Conservation (phyloP, 2,329 filamentous ascomycete species). For the Botrytis aclada region DNA sequence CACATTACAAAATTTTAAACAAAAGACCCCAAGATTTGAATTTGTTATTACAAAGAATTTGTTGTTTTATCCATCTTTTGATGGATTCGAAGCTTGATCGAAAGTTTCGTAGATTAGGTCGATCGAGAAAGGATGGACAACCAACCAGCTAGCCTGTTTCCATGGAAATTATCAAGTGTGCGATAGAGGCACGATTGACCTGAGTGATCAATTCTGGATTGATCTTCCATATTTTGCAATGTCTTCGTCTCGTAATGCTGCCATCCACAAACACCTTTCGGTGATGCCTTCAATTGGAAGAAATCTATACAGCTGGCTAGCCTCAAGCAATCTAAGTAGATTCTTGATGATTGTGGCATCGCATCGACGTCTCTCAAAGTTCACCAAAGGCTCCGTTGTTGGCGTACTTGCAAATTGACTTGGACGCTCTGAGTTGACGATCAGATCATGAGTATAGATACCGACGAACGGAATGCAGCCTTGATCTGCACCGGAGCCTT, state of each 20-base stretch:
- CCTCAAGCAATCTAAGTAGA: slow-evolving; percentile 72
- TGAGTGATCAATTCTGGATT: slow-evolving; percentile 33
- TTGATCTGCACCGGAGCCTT: slow-evolving; percentile 57
- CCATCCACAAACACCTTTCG: slow-evolving; percentile 82
- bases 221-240: slow-evolving; percentile 50
- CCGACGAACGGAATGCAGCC: slow-evolving; percentile 84
- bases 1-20: slow-evolving; percentile 21
- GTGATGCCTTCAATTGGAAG: slow-evolving; percentile 73
- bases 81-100: slow-evolving; percentile 8
- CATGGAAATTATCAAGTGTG: not conserved
- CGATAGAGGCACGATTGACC: not conserved
- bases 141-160: not conserved
- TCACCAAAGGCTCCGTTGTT: slow-evolving; percentile 66
- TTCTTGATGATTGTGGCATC: slow-evolving; percentile 77
- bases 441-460: slow-evolving; percentile 78
- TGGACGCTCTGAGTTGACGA: slow-evolving; percentile 77
- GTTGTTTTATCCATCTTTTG: slow-evolving; percentile 10
- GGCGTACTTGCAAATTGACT: slow-evolving; percentile 69
- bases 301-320: slow-evolving; percentile 71
- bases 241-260: slow-evolving; percentile 71
- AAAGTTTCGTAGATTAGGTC: slow-evolving; percentile 4
- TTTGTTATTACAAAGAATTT: slow-evolving; percentile 18
- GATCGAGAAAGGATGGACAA: not conserved
- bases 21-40: slow-evolving; percentile 20
- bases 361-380: slow-evolving; percentile 78